A percentile compares a stretch with the other conserved stretches of the same genome.
These are phyloP conservation scores for Sarocladiaceae sp. DNA, from an alignment of 2,329 filamentous ascomycete species.

Conservation along the genomic window DNA sequence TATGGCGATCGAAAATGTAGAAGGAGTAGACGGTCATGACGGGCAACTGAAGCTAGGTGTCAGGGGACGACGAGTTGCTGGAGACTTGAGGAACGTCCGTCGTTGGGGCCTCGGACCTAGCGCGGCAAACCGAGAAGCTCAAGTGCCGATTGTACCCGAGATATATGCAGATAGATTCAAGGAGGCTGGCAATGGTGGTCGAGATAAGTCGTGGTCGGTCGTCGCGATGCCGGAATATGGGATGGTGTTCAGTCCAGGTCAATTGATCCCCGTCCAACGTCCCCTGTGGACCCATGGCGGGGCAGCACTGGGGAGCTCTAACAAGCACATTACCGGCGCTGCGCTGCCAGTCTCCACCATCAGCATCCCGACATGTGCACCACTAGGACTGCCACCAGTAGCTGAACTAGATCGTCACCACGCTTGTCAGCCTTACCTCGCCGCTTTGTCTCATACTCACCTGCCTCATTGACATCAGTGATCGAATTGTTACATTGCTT, in stretches of 20 bases:
- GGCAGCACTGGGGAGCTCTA: not conserved
- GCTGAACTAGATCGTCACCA: not conserved
- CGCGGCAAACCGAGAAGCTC: no score
- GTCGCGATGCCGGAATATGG: no score
- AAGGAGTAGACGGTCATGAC: slow-evolving; percentile 94
- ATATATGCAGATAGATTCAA: no score
- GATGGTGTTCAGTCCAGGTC: no score
- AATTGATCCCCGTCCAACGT: no score
- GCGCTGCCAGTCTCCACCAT: not conserved
- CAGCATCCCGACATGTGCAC: no score
- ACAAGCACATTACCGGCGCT: not conserved
- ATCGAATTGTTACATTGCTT: not conserved
- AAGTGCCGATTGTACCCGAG: no score
- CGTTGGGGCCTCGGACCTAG: no score
- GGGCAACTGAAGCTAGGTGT: slow-evolving; percentile 13
- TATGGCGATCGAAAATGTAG: slow-evolving; percentile 98
- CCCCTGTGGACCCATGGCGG: not conserved
- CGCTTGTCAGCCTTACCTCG: slow-evolving; percentile 1
- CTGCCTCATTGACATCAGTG: not conserved
- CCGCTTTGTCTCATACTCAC: not conserved
- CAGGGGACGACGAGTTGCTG: not conserved
- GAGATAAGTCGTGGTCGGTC: no score
- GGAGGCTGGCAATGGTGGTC: no score
- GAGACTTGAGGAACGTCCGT: no score
- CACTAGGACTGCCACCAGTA: no score